phyloP scores from a whole-genome alignment of 2,329 filamentous ascomycete species.

The Gaeumannomyces tritici region DNA sequence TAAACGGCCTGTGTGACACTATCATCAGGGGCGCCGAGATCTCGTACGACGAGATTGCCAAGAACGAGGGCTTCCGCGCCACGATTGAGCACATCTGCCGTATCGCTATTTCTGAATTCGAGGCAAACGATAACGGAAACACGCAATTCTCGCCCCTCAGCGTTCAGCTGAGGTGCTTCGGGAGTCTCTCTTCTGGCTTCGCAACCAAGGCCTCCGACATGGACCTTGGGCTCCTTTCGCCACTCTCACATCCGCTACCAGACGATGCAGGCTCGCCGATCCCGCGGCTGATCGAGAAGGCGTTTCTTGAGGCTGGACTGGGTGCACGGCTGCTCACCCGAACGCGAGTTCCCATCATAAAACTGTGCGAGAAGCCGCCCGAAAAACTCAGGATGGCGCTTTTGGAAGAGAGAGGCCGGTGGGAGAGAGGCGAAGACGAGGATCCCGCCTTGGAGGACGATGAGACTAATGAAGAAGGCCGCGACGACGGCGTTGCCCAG shows the following conservation, averaged over 20 bases:
- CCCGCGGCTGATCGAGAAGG: slow-evolving; percentile 66
- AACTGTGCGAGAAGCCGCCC: slow-evolving; percentile 66
- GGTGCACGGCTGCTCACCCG: slow-evolving; percentile 69
- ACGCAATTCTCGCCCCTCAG: slow-evolving; percentile 40
- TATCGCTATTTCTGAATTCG: slow-evolving; percentile 43
- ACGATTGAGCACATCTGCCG: slow-evolving; percentile 57
- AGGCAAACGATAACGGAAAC: slow-evolving; percentile 28
- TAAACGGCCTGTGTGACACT: slow-evolving; percentile 36
- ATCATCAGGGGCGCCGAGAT: slow-evolving; percentile 55
- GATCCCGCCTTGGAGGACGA: slow-evolving; percentile 25
- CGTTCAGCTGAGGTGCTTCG: slow-evolving; percentile 68
- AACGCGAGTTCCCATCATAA: slow-evolving; percentile 80
- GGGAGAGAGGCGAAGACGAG: slow-evolving; percentile 49
- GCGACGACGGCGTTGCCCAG: background rate
- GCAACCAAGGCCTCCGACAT: slow-evolving; percentile 83
- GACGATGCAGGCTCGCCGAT: slow-evolving; percentile 50
- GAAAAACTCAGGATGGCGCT: slow-evolving; percentile 51
- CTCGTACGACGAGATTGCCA: slow-evolving; percentile 47
- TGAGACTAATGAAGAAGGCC: slow-evolving; percentile 8
- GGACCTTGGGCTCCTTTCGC: slow-evolving; percentile 72
- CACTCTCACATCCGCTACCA: slow-evolving; percentile 42
- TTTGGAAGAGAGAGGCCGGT: slow-evolving; percentile 55
- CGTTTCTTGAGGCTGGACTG: slow-evolving; percentile 60
- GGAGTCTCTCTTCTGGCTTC: slow-evolving; percentile 76
- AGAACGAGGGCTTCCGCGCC: slow-evolving; percentile 63